phyloP scores from a whole-genome alignment of 208 protist species.

The Trichomonas gallinae region DNA sequence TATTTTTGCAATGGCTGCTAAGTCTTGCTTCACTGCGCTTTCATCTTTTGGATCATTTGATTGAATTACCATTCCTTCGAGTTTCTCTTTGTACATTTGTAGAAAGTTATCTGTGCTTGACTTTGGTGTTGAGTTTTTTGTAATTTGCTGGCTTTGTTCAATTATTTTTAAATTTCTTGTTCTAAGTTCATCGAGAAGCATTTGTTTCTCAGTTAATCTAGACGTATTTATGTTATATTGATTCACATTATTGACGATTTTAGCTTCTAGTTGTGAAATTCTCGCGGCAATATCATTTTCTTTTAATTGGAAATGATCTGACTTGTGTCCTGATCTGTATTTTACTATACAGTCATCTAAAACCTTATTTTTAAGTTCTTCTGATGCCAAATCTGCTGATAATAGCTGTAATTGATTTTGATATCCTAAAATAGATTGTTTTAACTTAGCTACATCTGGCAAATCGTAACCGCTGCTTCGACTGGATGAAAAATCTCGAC shows the following conservation, averaged over 20 bases:
- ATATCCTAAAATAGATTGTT: background rate
- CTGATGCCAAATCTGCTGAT: background rate
- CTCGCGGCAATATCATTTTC: background rate
- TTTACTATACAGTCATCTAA: background rate
- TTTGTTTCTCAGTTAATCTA: background rate
- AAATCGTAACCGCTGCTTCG: background rate
- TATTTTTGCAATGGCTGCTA: background rate
- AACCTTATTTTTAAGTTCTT: background rate
- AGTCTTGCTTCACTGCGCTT: background rate
- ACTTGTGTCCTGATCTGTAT: background rate
- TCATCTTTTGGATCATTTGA: background rate
- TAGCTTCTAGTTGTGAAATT: background rate
- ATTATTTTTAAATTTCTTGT: background rate
- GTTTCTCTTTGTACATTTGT: background rate
- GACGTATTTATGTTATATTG: background rate
- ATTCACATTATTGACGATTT: background rate
- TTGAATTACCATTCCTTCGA: background rate
- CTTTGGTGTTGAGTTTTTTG: background rate
- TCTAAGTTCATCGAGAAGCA: background rate
- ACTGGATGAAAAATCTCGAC: background rate
- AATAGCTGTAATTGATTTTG: background rate
- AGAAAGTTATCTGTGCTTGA: background rate
- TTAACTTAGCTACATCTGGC: background rate
- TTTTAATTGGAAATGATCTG: background rate
- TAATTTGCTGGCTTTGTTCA: background rate